Percentiles rank a stretch among this genome's conserved stretches.
Conservation (phyloP, 139 green algal species). For the Haematococcus sp. region DNA sequence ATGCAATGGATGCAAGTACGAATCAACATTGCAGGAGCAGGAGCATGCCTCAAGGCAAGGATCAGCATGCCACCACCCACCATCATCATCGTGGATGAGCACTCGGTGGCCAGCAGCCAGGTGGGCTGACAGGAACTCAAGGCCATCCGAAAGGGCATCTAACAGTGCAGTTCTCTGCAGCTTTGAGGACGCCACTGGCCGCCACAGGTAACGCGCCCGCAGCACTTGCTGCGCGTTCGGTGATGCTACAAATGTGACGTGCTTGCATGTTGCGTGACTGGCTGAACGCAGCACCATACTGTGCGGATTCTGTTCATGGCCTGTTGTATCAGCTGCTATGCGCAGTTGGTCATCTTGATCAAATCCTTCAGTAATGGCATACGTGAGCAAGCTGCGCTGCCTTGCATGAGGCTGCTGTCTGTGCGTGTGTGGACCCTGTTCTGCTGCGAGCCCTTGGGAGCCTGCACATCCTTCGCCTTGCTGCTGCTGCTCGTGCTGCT, state of each 20-base stretch:
- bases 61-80: slow-evolving; percentile 13
- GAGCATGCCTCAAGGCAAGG: no score
- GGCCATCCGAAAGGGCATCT: slow-evolving; percentile 28
- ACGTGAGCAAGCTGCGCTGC: no score
- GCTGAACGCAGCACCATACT: background rate
- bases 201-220: slow-evolving; percentile 31
- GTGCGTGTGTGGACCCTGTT: no score
- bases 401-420: no score
- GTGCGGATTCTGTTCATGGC: background rate
- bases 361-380: no score
- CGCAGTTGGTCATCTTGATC: no score
- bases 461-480: no score
- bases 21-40: no score
- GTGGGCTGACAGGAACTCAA: slow-evolving; percentile 50
- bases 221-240: background rate
- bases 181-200: slow-evolving; percentile 42
- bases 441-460: no score
- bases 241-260: background rate
- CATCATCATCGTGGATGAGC: slow-evolving; percentile 51
- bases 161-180: slow-evolving; percentile 24
- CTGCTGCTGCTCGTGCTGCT: no score
- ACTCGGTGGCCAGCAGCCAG: slow-evolving; percentile 25
- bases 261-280: background rate
- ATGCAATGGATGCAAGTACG: no score
- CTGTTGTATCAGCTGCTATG: background rate